phyloP scores from a whole-genome alignment of 768 basidiomycete species.

The Russula vinacea region DNA sequence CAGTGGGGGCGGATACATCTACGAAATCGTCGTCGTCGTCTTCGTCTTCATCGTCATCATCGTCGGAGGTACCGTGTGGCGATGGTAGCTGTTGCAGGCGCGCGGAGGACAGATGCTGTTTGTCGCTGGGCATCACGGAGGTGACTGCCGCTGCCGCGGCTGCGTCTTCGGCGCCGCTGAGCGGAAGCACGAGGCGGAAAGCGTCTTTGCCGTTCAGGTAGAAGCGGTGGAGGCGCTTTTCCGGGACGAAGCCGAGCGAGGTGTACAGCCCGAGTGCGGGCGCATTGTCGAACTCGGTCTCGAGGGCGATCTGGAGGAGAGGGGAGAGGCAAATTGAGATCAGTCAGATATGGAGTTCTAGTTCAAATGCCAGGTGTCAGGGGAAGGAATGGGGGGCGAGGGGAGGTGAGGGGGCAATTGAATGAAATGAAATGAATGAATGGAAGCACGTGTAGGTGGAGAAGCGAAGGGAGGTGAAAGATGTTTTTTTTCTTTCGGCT shows the following conservation, averaged over 20 bases:
- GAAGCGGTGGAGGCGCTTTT: conserved; percentile 92
- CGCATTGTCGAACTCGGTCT: conserved; percentile 92
- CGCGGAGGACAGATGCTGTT: background rate
- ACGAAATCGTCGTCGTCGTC: too few species aligned
- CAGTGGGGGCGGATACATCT: background rate
- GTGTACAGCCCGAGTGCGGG: conserved; percentile 88
- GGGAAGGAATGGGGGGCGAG: background rate
- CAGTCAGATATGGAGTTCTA: conserved; percentile 9
- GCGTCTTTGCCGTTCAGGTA: conserved; percentile 98
- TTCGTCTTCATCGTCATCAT: conserved; percentile 10
- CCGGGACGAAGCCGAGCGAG: conserved; percentile 89
- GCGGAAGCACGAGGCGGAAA: conserved; percentile 70
- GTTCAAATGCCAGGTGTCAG: conserved; percentile 2
- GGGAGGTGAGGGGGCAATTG: too few species aligned
- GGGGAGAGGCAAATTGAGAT: background rate
- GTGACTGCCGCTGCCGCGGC: background rate
- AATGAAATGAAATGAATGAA: background rate
- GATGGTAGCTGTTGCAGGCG: background rate
- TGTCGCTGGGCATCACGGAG: background rate
- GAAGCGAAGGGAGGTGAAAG: conserved; percentile 39
- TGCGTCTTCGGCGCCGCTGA: conserved; percentile 37
- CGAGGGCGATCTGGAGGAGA: conserved; percentile 74
- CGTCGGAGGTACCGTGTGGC: background rate
- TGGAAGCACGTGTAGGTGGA: conserved; percentile 32
- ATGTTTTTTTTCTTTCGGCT: conserved; percentile 1